A percentile compares a stretch with the other conserved stretches of the same genome.
Conservation (phyloP, 1,284 basidiomycete genomes). For the Lentinula novae-zelandiae region DNA sequence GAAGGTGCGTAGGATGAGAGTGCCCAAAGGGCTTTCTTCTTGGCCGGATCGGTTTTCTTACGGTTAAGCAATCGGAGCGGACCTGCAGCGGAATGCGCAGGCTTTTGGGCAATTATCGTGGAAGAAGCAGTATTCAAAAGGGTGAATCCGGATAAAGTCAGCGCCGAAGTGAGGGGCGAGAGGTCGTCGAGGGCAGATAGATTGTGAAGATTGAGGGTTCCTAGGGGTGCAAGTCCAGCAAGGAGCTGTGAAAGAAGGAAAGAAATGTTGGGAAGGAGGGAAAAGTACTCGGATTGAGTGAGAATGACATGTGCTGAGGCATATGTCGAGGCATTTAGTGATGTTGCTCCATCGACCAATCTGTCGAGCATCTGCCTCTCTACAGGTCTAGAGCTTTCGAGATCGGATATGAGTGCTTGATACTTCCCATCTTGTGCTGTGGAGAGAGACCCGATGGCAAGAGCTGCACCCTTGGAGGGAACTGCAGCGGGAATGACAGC, state of each 20-base stretch:
- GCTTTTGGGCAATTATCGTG: conserved; percentile 64
- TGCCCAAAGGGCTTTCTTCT: conserved; percentile 80
- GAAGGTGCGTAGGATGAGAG: conserved; percentile 31
- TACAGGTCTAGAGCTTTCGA: conserved; percentile 51
- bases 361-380: conserved; percentile 77
- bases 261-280: conserved; percentile 48
- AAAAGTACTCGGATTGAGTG: conserved; percentile 55
- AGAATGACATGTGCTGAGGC: conserved; percentile 64
- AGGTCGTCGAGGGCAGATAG: conserved; percentile 36
- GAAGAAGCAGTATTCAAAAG: conserved; percentile 40
- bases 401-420: conserved; percentile 58
- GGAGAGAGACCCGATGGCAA: conserved; percentile 69
- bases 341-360: conserved; percentile 66
- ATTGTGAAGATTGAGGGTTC: conserved; percentile 64
- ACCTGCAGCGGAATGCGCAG: conserved; percentile 36
- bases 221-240: conserved; percentile 54
- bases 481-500: conserved; percentile 13
- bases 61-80: conserved; percentile 37
- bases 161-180: conserved; percentile 46
- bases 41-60: conserved; percentile 57
- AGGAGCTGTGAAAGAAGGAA: conserved; percentile 57
- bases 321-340: conserved; percentile 53
- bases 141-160: conserved; percentile 61
- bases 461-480: conserved; percentile 42
- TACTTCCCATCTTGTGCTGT: conserved; percentile 76